phyloP scores from a whole-genome alignment of 1,139 yeast species.

The Scheffersomyces insectosa region DNA sequence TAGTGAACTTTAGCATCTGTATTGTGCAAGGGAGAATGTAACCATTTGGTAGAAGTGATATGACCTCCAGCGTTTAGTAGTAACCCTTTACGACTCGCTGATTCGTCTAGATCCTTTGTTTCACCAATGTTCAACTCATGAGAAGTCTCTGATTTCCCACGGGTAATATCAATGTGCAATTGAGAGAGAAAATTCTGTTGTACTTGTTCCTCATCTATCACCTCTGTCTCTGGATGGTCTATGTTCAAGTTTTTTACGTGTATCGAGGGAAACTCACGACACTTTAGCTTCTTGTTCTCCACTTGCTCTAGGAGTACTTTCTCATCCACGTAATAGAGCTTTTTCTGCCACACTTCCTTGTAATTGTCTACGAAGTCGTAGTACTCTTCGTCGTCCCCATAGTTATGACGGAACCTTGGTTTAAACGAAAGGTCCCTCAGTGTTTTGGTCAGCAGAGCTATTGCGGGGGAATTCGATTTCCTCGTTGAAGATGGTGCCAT shows the following conservation, averaged over 20 bases:
- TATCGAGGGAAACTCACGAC: conserved; percentile 5
- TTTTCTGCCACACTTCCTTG: conserved; percentile 36
- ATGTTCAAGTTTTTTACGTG: conserved; percentile 3
- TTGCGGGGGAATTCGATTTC: no score
- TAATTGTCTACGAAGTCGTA: conserved; percentile 28
- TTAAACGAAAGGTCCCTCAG: conserved; percentile 32
- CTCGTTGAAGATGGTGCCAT: no score
- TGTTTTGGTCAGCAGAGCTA: not conserved
- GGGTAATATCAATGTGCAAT: conserved; percentile 5
- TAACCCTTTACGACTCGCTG: conserved; percentile 40
- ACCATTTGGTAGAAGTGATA: conserved; percentile 58
- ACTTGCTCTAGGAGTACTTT: conserved; percentile 9
- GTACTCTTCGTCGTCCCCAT: conserved; percentile 34
- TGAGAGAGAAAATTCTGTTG: not conserved
- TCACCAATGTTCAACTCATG: conserved; percentile 7
- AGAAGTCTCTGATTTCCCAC: conserved; percentile 1
- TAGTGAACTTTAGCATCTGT: conserved; percentile 29
- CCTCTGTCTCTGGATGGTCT: conserved; percentile 3
- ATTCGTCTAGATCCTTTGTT: conserved; percentile 7
- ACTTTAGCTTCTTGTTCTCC: conserved; percentile 7
- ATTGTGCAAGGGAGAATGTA: conserved; percentile 18
- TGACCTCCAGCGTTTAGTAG: conserved; percentile 56
- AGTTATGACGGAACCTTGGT: conserved; percentile 34
- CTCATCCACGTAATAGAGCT: conserved; percentile 35
- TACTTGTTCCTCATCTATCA: not conserved